Evolutionary conservation across 208 protist genomes (phyloP).

Genomic region (Crithidia brevicula): DNA sequence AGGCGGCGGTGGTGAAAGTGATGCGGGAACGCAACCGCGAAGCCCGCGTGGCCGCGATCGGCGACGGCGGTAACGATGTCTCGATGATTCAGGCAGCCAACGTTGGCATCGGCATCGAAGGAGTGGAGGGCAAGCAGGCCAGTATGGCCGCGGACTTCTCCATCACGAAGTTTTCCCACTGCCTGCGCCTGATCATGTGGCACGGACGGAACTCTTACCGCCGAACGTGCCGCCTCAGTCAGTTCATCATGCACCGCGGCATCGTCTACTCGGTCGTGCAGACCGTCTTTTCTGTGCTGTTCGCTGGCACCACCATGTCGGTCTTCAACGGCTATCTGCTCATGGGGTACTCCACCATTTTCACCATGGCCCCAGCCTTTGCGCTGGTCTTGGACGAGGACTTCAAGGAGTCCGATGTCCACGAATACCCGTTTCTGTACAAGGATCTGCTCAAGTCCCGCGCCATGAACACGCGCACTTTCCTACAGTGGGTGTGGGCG

Average conservation of each 20-base stretch:
- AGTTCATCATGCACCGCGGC: constrained; percentile 99
- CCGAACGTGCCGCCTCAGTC: constrained; percentile 89
- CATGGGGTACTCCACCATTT: constrained; percentile 98
- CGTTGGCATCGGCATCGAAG: constrained; percentile 98
- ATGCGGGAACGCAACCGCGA: constrained; percentile 62
- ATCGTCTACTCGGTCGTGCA: constrained; percentile 99
- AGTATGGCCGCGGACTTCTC: constrained; percentile 98
- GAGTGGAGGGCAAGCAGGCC: constrained; percentile 98
- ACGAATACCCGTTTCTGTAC: constrained; percentile 98
- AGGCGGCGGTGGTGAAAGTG: constrained; percentile 95
- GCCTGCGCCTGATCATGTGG: constrained; percentile 88
- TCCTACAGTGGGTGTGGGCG: constrained; percentile 87
- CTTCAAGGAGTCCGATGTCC: constrained; percentile 90
- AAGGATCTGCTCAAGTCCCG: constrained; percentile 96
- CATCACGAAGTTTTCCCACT: constrained; percentile 95
- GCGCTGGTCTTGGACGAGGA: constrained; percentile 98
- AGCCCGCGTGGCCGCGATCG: constrained; percentile 94
- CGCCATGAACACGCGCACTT: constrained; percentile 85
- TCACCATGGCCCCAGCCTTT: constrained; percentile 98
- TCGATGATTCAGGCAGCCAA: constrained; percentile 96
- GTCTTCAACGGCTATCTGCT: constrained; percentile 97
- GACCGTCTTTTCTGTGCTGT: constrained; percentile 97
- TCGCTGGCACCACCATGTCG: constrained; percentile 97
- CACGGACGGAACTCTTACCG: constrained; percentile 92
- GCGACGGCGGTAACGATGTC: constrained; percentile 99